Conservation (phyloP, 2,329 filamentous ascomycete species). For the Phaeosphaeriaceae sp. region DNA sequence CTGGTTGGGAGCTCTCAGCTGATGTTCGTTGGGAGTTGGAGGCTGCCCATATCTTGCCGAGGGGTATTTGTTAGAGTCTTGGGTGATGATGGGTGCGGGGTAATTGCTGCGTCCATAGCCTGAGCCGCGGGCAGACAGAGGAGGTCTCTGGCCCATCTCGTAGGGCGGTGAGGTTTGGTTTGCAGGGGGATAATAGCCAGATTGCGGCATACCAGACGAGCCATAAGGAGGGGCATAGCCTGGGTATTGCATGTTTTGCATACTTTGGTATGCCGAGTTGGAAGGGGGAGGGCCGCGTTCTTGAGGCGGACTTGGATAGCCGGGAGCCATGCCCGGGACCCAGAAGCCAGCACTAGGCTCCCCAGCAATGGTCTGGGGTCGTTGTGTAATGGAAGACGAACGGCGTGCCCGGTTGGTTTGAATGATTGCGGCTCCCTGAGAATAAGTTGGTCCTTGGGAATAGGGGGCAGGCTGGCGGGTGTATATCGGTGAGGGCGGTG, state of each 20-base stretch:
- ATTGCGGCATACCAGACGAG: slow-evolving; percentile 6
- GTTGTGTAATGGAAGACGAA: slow-evolving; percentile 30
- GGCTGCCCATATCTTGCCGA: slow-evolving; percentile 37
- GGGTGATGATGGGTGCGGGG: slow-evolving; percentile 29
- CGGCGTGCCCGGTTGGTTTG: slow-evolving; percentile 37
- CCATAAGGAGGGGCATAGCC: slow-evolving; percentile 15
- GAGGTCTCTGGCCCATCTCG: slow-evolving; percentile 27
- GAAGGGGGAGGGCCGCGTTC: slow-evolving; percentile 43
- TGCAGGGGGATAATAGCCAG: slow-evolving; percentile 19
- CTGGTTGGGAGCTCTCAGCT: neutral
- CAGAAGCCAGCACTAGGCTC: slow-evolving; percentile 30
- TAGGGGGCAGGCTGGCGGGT: slow-evolving; percentile 25
- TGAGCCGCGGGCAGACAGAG: slow-evolving; percentile 25
- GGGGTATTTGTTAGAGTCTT: slow-evolving; percentile 25
- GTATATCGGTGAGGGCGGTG: slow-evolving; percentile 39
- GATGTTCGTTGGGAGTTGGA: slow-evolving; percentile 7
- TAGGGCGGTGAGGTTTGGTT: slow-evolving; percentile 30
- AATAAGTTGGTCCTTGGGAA: slow-evolving; percentile 3
- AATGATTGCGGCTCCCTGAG: slow-evolving; percentile 34
- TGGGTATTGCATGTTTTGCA: slow-evolving; percentile 16
- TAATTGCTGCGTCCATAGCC: slow-evolving; percentile 24
- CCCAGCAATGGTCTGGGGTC: slow-evolving; percentile 44
- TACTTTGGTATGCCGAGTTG: slow-evolving; percentile 34
- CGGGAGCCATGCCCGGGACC: slow-evolving; percentile 25
- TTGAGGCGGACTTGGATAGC: slow-evolving; percentile 31